Evolutionary conservation across 1,139 yeast species (phyloP), one percentile per base, ranked within the genome.

Genomic region (Magnusiomyces ingens): DNA sequence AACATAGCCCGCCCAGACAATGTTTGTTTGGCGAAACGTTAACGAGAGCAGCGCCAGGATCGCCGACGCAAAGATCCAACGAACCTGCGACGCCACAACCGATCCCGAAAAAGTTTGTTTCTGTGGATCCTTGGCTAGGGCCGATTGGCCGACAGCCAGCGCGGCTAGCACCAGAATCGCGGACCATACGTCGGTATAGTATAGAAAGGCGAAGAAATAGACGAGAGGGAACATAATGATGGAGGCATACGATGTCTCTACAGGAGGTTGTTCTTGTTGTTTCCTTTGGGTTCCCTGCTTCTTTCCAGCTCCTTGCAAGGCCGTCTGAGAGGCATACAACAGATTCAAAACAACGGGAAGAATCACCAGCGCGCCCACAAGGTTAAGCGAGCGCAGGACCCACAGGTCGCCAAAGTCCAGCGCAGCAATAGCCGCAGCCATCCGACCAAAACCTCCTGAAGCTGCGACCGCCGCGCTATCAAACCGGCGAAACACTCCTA

Each of bases 181-280:
- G 0, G 97, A 81, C 97, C 97, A 90, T 1, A 90, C 84, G 67
- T 93, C 99, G 0, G 99, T 93, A 69, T 93, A 94, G 69, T 82
- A 94, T 48, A 93, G 70, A 49, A 82, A 81, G 61, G 85, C 82
- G 67, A 83, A 93, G 10, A 90, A 77, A 44, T 82, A 75, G 53
- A 91, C 64, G 53, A 91, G 72, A 1, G 99, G 98, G 61, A 83
- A 80, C 11, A 36, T 22, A 15, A 48, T 26, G 12, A 53, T 32
- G 60, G 42, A 45, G 12, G 21, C 80, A 75, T 0, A 77, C 66
- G 0, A 76, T 67, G 76, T 80, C 76, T 60, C 75, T 76, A 11
- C 26, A 26, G 36, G 5, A 22, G 36, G 22, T 26, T 32, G 21
- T 4, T 66, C 67, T 57, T 37, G 22, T 26, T 32, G 21, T 4